These are phyloP conservation scores for Mycena maculata DNA, from an alignment of 768 basidiomycete genomes.

Conservation along the genomic window DNA sequence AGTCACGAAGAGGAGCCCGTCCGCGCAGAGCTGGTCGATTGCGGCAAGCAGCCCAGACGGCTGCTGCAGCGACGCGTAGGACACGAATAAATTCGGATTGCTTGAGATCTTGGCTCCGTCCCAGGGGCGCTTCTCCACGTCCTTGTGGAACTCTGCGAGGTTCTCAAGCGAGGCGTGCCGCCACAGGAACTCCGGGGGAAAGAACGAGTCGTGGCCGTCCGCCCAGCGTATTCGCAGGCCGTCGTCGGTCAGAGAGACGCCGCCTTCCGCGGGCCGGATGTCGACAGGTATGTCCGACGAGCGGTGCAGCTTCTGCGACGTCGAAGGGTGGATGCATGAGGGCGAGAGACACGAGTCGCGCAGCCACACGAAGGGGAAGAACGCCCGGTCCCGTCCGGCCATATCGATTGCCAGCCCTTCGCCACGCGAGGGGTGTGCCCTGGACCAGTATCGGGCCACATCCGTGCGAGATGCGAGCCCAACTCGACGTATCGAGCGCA, in stretches of 20 bases:
- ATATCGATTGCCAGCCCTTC: slow-evolving; percentile 49
- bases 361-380: slow-evolving; percentile 80
- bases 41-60: slow-evolving; percentile 62
- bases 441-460: too few species aligned
- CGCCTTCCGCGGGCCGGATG: slow-evolving; percentile 56
- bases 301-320: slow-evolving; percentile 79
- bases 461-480: too few species aligned
- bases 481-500: neutral
- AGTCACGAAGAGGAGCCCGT: slow-evolving; percentile 79
- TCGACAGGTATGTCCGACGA: slow-evolving; percentile 72
- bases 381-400: slow-evolving; percentile 53
- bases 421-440: slow-evolving; percentile 3
- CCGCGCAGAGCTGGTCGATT: slow-evolving; percentile 75
- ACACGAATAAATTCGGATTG: slow-evolving; percentile 60
- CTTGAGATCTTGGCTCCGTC: slow-evolving; percentile 49
- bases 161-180: slow-evolving; percentile 54
- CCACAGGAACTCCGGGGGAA: slow-evolving; percentile 59
- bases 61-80: slow-evolving; percentile 63
- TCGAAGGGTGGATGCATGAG: slow-evolving; percentile 80
- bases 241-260: slow-evolving; percentile 53
- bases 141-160: slow-evolving; percentile 58
- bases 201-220: slow-evolving; percentile 71
- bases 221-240: slow-evolving; percentile 67
- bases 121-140: slow-evolving; percentile 59
- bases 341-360: slow-evolving; percentile 86